Evolutionary conservation across 2,329 filamentous ascomycete genomes (phyloP).

Genomic region (Bipolaris zeicola): DNA sequence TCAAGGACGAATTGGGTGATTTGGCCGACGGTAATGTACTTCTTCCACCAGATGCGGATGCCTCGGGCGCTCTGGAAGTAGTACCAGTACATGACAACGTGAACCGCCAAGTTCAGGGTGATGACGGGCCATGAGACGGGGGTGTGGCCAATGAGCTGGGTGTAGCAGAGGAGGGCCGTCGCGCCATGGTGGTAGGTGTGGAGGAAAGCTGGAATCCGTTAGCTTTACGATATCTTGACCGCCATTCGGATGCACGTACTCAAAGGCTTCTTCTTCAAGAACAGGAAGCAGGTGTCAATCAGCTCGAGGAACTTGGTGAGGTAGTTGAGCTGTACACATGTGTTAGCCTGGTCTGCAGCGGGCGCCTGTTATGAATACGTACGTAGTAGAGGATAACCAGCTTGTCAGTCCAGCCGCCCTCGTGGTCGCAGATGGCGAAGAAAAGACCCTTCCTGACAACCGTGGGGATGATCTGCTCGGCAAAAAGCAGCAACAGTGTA

Average conservation of each 20-base stretch:
- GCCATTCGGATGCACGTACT: conserved; percentile 58
- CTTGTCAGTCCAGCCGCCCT: conserved; percentile 92
- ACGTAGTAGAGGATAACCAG: conserved; percentile 97
- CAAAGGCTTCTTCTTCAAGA: conserved; percentile 99
- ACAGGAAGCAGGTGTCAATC: conserved; percentile 92
- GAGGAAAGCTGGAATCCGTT: conserved; percentile 70
- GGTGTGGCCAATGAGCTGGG: conserved; percentile 89
- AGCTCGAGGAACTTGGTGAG: conserved; percentile 97
- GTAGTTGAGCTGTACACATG: conserved; percentile 78
- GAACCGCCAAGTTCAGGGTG: conserved; percentile 87
- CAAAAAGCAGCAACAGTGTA: conserved; percentile 79
- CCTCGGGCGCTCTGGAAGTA: conserved; percentile 99
- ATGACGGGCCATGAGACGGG: conserved; percentile 96
- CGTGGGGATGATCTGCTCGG: conserved; percentile 88
- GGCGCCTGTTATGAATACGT: conserved; percentile 50
- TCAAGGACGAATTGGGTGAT: conserved; percentile 98
- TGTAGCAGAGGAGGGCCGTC: conserved; percentile 96
- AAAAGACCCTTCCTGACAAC: conserved; percentile 82
- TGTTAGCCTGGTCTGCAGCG: conserved; percentile 44
- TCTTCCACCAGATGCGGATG: conserved; percentile 98
- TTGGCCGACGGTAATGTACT: conserved; percentile 97
- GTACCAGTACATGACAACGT: conserved; percentile 99
- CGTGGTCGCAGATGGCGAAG: conserved; percentile 78
- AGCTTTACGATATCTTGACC: conserved; percentile 25
- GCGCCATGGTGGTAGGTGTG: conserved; percentile 99